Base-by-base conservation (phyloP, 768 basidiomycete species). In the Brasilioporus rufonigricans region DNA sequence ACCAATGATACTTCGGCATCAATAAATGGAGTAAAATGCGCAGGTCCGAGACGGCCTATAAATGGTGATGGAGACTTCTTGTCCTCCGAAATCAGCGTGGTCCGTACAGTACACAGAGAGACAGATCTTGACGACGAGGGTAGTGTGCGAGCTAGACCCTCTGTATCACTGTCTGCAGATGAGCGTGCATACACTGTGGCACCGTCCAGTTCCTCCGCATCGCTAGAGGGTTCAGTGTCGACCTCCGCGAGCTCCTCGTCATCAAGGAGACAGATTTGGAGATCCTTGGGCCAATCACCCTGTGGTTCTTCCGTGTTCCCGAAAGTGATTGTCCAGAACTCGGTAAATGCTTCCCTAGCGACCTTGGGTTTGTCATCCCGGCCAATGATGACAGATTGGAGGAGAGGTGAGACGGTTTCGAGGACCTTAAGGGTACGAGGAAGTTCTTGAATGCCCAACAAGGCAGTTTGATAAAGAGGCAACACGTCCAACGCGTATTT, bases 401-500 rank as follows among this genome's bases (percentile, higher is more conserved):
- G 62, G 3, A 89, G 61, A 7, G 77, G 66, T 0, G 75, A 71
- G n/a, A 87, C 68, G 1, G 65, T 57, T n/a, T 76, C 72, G 27
- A 90, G 70, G n/a, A 73, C 72, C 8, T 68, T 61, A 13, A 72
- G 38, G 1, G 69, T 72, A 5, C 62, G 64, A 1, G 81, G 77
- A 4, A 86, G 70, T 4, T 72, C 71, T 55, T 78, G 80, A 31
- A 87, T 73, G 50, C 75, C 71, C 50, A 85, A 60, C 39, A 89
- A 63, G 33, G 79, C 69, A 13, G 78, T 82, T 63, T 87, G 77
- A 60, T 90, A 92, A 48, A 90, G 63, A 0, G 82, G 78, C 14
- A 87, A 64, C 53, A 87, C 76, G 65, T 88, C 85, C 57, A 81
- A 75, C 18, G 71, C 71, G 53, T 89, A 80, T 48, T 87, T 83